Evolutionary conservation across 1,284 basidiomycete genomes (phyloP).

Genomic region (Fomitopsis pinicola): DNA sequence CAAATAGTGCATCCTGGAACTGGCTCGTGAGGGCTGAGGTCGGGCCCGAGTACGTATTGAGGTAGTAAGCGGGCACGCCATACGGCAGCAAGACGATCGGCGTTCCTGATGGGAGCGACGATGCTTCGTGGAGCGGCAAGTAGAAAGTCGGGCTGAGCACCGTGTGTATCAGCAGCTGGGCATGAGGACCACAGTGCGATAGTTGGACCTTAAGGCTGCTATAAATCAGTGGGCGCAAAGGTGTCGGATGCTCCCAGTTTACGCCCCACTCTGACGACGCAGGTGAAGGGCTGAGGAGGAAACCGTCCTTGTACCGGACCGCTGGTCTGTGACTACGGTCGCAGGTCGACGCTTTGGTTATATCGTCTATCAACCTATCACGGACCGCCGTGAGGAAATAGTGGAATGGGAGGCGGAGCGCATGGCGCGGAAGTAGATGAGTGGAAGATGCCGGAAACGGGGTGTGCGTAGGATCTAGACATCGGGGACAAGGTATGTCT

Average conservation of each 20-base stretch:
- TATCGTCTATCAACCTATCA: conserved; percentile 50
- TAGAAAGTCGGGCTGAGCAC: conserved; percentile 51
- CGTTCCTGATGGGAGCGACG: conserved; percentile 50
- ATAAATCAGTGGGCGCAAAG: conserved; percentile 49
- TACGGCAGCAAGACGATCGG: conserved; percentile 66
- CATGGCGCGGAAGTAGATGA: conserved; percentile 38
- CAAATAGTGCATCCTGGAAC: conserved; percentile 56
- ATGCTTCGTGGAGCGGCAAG: conserved; percentile 34
- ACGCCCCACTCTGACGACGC: conserved; percentile 52
- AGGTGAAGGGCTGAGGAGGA: conserved; percentile 47
- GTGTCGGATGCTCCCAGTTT: conserved; percentile 55
- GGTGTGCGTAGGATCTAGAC: conserved; percentile 23
- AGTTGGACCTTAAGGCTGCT: conserved; percentile 59
- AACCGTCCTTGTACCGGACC: conserved; percentile 50
- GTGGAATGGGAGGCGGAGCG: conserved; percentile 40
- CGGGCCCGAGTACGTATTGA: conserved; percentile 61
- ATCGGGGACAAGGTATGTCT: conserved; percentile 38
- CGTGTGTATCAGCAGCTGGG: conserved; percentile 57
- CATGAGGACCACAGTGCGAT: conserved; percentile 17
- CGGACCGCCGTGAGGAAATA: conserved; percentile 44
- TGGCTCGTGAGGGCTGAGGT: conserved; percentile 55
- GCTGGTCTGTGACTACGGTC: conserved; percentile 24
- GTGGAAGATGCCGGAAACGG: conserved; percentile 15
- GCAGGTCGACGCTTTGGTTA: conserved; percentile 35
- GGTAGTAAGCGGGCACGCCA: conserved; percentile 67